Base-by-base conservation (phyloP, 805 yeast genomes). In the Schwanniomyces polymorphus region DNA sequence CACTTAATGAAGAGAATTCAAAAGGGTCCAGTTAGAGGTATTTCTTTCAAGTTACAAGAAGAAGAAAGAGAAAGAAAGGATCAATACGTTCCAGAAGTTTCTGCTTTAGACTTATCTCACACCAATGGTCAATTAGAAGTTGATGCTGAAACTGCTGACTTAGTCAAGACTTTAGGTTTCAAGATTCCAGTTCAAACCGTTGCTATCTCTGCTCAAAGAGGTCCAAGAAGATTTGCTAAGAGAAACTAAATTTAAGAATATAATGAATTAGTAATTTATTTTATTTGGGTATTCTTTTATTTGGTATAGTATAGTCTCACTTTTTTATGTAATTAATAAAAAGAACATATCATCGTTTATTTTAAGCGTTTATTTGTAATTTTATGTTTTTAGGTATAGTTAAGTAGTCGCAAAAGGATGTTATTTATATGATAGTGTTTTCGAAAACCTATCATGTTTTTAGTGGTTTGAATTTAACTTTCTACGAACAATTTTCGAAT, bases 21-120 rank as follows among this genome's bases (percentile, higher is more conserved):
- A 82, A 94, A 92, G 86, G 99, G 99, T 76, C 99, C 99, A 84
- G 99, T 94, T 70, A 91, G 98, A 86, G 99, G 99, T 83, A 95
- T 94, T 68, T 94, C 99, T 68, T 94, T 94, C 97, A 95, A 95
- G 81, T 89, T 94, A 74, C 99, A 94, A 86, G 99, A 94, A 84
- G 99, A 94, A 84, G 99, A 94, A 87, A 92, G 99, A 86, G 99
- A 94, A 85, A 89, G 99, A 84, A 94, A 95, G 83, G 98, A 94
- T 81, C 99, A 94, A 84, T 94, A 91, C 81, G 99, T 95, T 71
- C 99, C 99, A 81, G 98, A 91, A 78, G 96, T 91, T 73, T 95
- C 99, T 74, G 99, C 99, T 78, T 89, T 94, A 76, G 98, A 94
- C 82, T 87, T 94, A 74, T 85, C 95, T 64, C 89, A 88, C 86